Conservation (phyloP, 441 rosid genomes). For the Adansonia grandidieri region DNA sequence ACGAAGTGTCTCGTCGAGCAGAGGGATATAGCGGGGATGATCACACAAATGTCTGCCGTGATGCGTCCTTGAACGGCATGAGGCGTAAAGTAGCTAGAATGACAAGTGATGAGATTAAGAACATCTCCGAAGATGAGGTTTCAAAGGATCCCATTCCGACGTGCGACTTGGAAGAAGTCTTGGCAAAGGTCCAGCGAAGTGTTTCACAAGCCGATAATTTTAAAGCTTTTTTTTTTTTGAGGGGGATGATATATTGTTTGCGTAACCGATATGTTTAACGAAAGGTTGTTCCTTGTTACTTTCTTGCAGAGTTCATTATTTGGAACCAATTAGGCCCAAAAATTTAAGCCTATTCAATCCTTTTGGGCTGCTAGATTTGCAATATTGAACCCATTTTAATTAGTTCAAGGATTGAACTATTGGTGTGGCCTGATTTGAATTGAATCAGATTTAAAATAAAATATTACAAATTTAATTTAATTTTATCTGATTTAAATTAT, state of each 20-base stretch:
- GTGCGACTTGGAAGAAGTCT: slow-evolving; percentile 98
- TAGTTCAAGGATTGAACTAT: too few relatives aligned
- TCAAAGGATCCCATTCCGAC: slow-evolving; percentile 94
- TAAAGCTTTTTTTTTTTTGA: too few relatives aligned
- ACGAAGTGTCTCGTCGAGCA: slow-evolving; percentile 89
- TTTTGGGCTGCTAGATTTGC: too few relatives aligned
- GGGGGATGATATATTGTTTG: background rate
- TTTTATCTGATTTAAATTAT: too few relatives aligned
- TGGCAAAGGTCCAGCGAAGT: slow-evolving; percentile 86
- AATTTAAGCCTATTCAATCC: too few relatives aligned
- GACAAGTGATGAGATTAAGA: slow-evolving; percentile 97
- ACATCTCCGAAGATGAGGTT: slow-evolving; percentile 93
- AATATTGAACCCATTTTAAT: background rate
- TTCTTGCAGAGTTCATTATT: background rate
- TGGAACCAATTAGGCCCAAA: background rate
- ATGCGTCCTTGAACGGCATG: slow-evolving; percentile 98
- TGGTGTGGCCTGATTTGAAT: too few relatives aligned
- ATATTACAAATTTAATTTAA: too few relatives aligned
- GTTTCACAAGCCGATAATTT: slow-evolving; percentile 71
- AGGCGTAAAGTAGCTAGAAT: slow-evolving; percentile 98
- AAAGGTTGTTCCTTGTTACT: slow-evolving; percentile 1
- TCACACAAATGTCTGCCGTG: slow-evolving; percentile 94
- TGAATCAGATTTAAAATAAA: too few relatives aligned
- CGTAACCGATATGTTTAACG: background rate
- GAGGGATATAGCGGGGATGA: slow-evolving; percentile 99